Base-by-base conservation (phyloP, 495 filamentous ascomycete species). In the Penicillium coffeae region DNA sequence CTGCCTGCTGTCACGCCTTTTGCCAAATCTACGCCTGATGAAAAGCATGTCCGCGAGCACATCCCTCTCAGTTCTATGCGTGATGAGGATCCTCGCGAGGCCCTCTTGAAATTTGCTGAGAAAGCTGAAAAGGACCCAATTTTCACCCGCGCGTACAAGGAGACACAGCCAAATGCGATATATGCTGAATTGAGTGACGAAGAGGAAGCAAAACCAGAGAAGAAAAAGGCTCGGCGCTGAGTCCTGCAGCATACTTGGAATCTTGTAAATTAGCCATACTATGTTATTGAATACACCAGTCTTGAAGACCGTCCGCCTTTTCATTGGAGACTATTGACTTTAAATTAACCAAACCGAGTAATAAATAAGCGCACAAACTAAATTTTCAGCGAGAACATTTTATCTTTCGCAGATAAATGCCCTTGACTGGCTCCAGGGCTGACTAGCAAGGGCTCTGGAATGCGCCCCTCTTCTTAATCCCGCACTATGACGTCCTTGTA, bases 11-110 rank as follows among this genome's bases (percentile, higher is more conserved):
- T 83, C 47, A 97, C 93, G 5, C 93, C 93, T 0, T 97, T 96
- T 63, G 85, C 89, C 50, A 92, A 95, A 59, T 87, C 81, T 39
- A 86, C 92, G 59, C 90, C 94, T 6, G 90, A 96, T 69, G 88
- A 91, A 66, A 83, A 83, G 50, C 88, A 95, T 71, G 88, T 98
- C 47, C 81, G 84, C 36, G 82, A 92, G 56, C 85, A 84, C 52
- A 94, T 96, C 37, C 89, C 92, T 14, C 75, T 96, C 25, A 93
- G 88, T 55, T 83, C 79, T n/a, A 94, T 96, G 90, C 80, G 93
- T 18, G 92, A 98, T 68, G 93, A 98, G 65, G 93, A 98, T 73
- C 93, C 93, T 7, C 75, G 93, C 48, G 93, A 95, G 70, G 93
- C 93, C 22, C 70, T 98, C 52, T 65, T 97, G 54, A 95, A 93